Evolutionary conservation across 345 rosid species (phyloP).

Genomic region (Pistacia integerrima): DNA sequence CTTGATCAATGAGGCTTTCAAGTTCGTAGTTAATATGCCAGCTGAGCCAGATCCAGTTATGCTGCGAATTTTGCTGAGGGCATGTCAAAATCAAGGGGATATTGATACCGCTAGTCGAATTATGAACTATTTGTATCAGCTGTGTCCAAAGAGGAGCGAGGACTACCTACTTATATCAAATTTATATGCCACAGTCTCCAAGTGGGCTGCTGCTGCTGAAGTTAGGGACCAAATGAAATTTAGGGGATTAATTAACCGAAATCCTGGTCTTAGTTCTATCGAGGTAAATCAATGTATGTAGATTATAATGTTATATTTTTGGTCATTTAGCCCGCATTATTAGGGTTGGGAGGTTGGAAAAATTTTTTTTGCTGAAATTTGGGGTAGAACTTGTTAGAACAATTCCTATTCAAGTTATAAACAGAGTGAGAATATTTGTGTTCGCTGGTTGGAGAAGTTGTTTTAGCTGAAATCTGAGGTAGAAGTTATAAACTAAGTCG

Average conservation of each 20-base stretch:
- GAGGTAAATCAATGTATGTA: conserved; percentile 12
- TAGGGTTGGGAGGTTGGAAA: no score
- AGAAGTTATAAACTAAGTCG: no score
- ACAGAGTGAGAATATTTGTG: no score
- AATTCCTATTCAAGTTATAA: no score
- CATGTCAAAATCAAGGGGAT: conserved; percentile 35
- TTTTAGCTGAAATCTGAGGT: no score
- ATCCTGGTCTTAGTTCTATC: conserved; percentile 44
- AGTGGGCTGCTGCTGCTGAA: conserved; percentile 24
- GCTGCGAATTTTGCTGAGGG: conserved; percentile 40
- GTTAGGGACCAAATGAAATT: conserved; percentile 34
- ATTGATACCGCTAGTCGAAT: conserved; percentile 26
- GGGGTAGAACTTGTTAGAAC: no score
- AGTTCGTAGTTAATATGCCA: conserved; percentile 40
- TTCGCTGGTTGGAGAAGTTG: no score
- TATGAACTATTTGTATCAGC: conserved; percentile 19
- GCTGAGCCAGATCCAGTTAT: conserved; percentile 37
- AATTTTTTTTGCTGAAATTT: no score
- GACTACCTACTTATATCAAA: conserved; percentile 40
- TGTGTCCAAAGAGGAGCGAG: conserved; percentile 35
- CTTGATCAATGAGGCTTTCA: conserved; percentile 33
- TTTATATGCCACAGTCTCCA: conserved; percentile 19
- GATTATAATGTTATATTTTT: not conserved
- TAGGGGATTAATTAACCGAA: conserved; percentile 26
- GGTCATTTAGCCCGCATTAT: not conserved